Conservation (phyloP, 2,329 filamentous ascomycete species). For the Meredithiella fracta region DNA sequence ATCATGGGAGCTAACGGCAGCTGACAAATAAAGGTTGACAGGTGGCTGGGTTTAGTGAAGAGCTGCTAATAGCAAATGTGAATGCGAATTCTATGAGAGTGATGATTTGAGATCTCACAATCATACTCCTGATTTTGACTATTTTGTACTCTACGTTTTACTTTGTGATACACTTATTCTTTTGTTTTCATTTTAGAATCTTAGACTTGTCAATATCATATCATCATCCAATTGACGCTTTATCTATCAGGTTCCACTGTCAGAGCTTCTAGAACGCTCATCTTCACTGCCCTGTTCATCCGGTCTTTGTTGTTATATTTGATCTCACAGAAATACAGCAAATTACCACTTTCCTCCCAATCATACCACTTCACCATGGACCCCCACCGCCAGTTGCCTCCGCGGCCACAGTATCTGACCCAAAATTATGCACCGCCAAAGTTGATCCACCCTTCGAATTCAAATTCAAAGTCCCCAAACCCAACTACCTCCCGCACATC, state of each 20-base stretch:
- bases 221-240: no score
- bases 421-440: conserved; percentile 17
- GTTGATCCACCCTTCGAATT: conserved; percentile 27
- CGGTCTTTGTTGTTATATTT: no score
- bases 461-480: conserved; percentile 37
- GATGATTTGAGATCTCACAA: not conserved
- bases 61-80: not conserved
- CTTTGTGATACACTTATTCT: not conserved
- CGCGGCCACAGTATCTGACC: conserved; percentile 10
- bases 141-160: not conserved
- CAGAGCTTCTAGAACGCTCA: no score
- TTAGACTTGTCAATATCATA: no score
- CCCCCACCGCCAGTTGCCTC: not conserved
- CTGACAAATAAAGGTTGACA: not conserved
- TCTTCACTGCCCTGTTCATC: no score
- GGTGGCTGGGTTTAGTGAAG: not conserved
- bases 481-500: conserved; percentile 44
- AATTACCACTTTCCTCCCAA: no score
- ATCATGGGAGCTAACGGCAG: not conserved
- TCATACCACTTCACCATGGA: not conserved
- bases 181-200: not conserved
- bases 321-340: no score
- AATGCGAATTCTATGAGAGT: not conserved
- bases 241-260: no score
- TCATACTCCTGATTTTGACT: not conserved